These are phyloP conservation scores for Tetrastigma voinierianum DNA, from an alignment of 164 flowering plant genomes.

Conservation along the genomic window DNA sequence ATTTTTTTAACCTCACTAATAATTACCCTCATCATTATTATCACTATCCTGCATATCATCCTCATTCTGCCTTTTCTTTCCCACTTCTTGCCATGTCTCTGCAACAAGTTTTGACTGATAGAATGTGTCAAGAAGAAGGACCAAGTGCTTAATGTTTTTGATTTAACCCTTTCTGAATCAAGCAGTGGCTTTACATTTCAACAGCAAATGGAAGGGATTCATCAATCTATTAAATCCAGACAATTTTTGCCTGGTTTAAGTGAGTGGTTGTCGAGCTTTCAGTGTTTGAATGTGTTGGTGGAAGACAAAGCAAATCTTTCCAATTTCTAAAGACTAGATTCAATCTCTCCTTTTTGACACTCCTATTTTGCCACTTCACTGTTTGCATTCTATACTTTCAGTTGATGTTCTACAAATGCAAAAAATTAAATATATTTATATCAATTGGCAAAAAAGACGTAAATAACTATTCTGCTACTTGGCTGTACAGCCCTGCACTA, in stretches of 20 bases:
- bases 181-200: too few relatives aligned
- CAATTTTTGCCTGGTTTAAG: neutral
- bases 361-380: too few relatives aligned
- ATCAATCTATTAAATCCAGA: neutral
- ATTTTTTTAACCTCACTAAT: conserved; percentile 2
- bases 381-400: too few relatives aligned
- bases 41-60: too few relatives aligned
- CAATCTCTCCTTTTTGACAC: conserved; percentile 2
- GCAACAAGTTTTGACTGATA: neutral
- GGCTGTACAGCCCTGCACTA: too few relatives aligned
- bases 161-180: too few relatives aligned
- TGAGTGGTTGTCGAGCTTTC: neutral
- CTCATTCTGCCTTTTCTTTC: too few relatives aligned
- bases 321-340: neutral
- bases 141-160: too few relatives aligned
- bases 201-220: neutral
- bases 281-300: neutral
- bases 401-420: too few relatives aligned
- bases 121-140: neutral
- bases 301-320: conserved; percentile 3
- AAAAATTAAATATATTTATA: too few relatives aligned
- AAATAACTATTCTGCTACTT: too few relatives aligned
- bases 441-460: too few relatives aligned
- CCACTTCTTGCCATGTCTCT: neutral
- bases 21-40: neutral